Evolutionary conservation across 2,329 filamentous ascomycete genomes (phyloP).

Genomic region (Truncatella angustata): DNA sequence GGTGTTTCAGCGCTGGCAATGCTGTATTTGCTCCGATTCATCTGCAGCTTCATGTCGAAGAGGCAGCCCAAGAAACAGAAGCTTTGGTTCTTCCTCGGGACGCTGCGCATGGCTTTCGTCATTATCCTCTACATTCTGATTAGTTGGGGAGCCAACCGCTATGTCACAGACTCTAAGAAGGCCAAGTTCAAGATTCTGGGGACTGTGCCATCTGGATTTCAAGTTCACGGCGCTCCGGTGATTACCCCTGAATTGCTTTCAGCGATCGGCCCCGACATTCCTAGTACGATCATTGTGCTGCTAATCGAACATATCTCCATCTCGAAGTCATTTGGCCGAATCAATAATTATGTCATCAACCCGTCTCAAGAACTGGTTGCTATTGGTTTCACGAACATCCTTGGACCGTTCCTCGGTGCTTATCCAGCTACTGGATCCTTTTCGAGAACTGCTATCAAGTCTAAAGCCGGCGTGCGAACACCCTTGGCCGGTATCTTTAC

Average conservation of each 20-base stretch:
- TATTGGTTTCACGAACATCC: slow-evolving; percentile 72
- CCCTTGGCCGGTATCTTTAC: slow-evolving; percentile 85
- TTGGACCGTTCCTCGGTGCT: slow-evolving; percentile 66
- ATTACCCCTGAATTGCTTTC: slow-evolving; percentile 61
- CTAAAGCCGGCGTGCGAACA: slow-evolving; percentile 87
- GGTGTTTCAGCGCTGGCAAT: slow-evolving; percentile 67
- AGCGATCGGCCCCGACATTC: slow-evolving; percentile 58
- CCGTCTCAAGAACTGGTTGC: slow-evolving; percentile 79
- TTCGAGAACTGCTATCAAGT: slow-evolving; percentile 87
- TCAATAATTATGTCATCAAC: slow-evolving; percentile 77
- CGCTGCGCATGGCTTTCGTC: slow-evolving; percentile 75
- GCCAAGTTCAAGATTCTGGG: slow-evolving; percentile 65
- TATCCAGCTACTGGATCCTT: slow-evolving; percentile 90
- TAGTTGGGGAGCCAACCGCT: slow-evolving; percentile 67
- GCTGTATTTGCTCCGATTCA: slow-evolving; percentile 64
- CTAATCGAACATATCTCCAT: slow-evolving; percentile 84
- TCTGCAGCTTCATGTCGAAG: slow-evolving; percentile 63
- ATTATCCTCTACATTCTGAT: slow-evolving; percentile 79
- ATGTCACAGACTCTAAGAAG: slow-evolving; percentile 46
- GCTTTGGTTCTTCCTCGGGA: slow-evolving; percentile 75
- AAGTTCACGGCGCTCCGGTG: slow-evolving; percentile 64
- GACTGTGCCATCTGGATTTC: slow-evolving; percentile 71
- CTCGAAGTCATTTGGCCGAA: slow-evolving; percentile 75
- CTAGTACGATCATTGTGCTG: slow-evolving; percentile 56
- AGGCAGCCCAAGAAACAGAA: slow-evolving; percentile 65